Percentiles rank a stretch among this genome's conserved stretches.
Conservation (phyloP, 2,329 filamentous ascomycete genomes). For the Thelonectria rubi region DNA sequence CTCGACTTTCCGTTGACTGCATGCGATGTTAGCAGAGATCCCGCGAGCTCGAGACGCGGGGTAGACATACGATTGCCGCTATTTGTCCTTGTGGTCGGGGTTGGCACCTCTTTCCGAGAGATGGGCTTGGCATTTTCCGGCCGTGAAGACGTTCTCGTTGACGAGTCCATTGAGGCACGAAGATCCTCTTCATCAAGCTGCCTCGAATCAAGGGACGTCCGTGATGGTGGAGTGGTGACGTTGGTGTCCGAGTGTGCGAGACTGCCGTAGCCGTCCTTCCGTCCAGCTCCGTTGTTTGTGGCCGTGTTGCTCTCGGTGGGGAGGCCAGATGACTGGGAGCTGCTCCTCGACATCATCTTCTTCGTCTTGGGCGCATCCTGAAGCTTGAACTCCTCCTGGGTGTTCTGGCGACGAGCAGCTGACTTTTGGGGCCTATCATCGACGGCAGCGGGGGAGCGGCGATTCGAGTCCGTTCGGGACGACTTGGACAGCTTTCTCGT, state of each 20-base stretch:
- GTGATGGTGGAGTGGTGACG: slow-evolving; percentile 49
- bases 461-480: slow-evolving; percentile 53
- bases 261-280: slow-evolving; percentile 40
- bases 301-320: slow-evolving; percentile 49
- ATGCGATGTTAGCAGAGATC: slow-evolving; percentile 23
- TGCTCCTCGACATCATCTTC: slow-evolving; percentile 54
- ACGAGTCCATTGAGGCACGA: slow-evolving; percentile 52
- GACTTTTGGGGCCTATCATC: slow-evolving; percentile 53
- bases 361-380: slow-evolving; percentile 81
- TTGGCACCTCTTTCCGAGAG: slow-evolving; percentile 70
- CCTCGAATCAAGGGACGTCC: slow-evolving; percentile 68
- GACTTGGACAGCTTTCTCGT: slow-evolving; percentile 52
- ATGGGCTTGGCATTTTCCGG: slow-evolving; percentile 60
- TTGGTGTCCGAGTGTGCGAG: slow-evolving; percentile 50
- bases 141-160: slow-evolving; percentile 53
- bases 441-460: slow-evolving; percentile 38
- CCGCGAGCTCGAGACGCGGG: not conserved
- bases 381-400: slow-evolving; percentile 74
- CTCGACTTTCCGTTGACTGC: slow-evolving; percentile 42
- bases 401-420: slow-evolving; percentile 47
- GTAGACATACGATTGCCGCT: slow-evolving; percentile 56
- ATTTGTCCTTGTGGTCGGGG: slow-evolving; percentile 48
- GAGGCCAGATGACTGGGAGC: slow-evolving; percentile 54
- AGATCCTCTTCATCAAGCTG: slow-evolving; percentile 63
- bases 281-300: slow-evolving; percentile 46